These are phyloP conservation scores for Coccinonectria pachysandricola DNA, from an alignment of 2,329 filamentous ascomycete genomes.

Conservation along the genomic window DNA sequence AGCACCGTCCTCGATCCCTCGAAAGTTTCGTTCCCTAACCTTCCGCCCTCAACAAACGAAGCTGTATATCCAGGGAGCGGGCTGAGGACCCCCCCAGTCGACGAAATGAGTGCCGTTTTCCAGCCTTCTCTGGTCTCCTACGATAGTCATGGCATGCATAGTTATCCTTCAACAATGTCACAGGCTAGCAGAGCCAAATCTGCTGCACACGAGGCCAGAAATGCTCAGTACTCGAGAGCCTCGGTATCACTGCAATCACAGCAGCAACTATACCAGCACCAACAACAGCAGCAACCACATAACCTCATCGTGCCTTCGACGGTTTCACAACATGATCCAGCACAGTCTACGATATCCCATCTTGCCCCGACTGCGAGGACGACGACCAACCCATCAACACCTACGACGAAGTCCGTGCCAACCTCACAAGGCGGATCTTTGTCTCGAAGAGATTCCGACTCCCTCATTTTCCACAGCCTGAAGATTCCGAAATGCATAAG, in stretches of 20 bases:
- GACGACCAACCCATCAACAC: slow-evolving; percentile 29
- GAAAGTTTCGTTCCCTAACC: slow-evolving; percentile 14
- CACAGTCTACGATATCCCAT: slow-evolving; percentile 6
- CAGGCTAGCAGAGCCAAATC: slow-evolving; percentile 24
- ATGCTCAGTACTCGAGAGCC: slow-evolving; percentile 22
- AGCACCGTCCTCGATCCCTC: slow-evolving; percentile 9
- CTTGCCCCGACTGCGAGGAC: no score
- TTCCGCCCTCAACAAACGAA: slow-evolving; percentile 11
- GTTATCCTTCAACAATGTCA: slow-evolving; percentile 26
- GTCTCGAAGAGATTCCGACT: slow-evolving; percentile 30
- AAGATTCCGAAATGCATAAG: slow-evolving; percentile 70
- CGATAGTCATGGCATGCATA: slow-evolving; percentile 33
- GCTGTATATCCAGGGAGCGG: slow-evolving; percentile 23
- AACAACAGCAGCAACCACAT: slow-evolving; percentile 10
- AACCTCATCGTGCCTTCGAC: no score
- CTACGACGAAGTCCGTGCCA: slow-evolving; percentile 21
- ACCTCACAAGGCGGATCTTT: slow-evolving; percentile 22
- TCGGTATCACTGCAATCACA: no score
- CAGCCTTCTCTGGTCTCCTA: slow-evolving; percentile 37
- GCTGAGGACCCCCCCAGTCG: slow-evolving; percentile 40
- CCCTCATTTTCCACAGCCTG: slow-evolving; percentile 48
- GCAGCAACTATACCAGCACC: slow-evolving; percentile 4
- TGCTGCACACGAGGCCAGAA: slow-evolving; percentile 21
- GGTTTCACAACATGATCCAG: slow-evolving; percentile 4
- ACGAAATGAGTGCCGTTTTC: slow-evolving; percentile 45